Conservation (phyloP, 1,284 basidiomycete genomes). For the Ustilago curta region DNA sequence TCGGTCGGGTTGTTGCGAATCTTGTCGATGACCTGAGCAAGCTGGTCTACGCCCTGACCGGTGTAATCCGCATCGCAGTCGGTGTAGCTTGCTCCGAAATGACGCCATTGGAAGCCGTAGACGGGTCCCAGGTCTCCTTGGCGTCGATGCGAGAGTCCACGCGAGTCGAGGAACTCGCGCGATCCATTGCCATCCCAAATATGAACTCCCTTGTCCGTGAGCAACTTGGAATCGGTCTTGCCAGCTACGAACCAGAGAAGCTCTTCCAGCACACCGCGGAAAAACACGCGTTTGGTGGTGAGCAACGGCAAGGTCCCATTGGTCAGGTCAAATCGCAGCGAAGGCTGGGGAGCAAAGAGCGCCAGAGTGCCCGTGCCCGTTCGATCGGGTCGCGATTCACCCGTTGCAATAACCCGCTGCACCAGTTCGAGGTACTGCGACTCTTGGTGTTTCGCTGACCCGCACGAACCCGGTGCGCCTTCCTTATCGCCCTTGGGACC, state of each 20-base stretch:
- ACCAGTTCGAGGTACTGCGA: slow-evolving; percentile 66
- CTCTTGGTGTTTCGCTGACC: slow-evolving; percentile 56
- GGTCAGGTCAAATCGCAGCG: slow-evolving; percentile 57
- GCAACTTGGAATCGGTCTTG: slow-evolving; percentile 81
- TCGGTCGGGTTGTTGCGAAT: slow-evolving; percentile 95
- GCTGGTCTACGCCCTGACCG: slow-evolving; percentile 92
- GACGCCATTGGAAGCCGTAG: slow-evolving; percentile 98
- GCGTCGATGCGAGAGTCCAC: slow-evolving; percentile 84
- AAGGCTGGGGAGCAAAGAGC: slow-evolving; percentile 63
- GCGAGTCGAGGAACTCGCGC: slow-evolving; percentile 83
- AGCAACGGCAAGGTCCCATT: slow-evolving; percentile 79
- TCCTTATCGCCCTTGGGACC: slow-evolving; percentile 40
- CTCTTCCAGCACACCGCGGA: slow-evolving; percentile 91
- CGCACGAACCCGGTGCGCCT: slow-evolving; percentile 16
- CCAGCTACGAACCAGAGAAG: slow-evolving; percentile 94
- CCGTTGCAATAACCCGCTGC: slow-evolving; percentile 55
- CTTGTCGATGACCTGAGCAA: slow-evolving; percentile 86
- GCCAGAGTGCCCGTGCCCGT: slow-evolving; percentile 67
- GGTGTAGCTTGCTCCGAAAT: slow-evolving; percentile 91
- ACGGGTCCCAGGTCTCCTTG: slow-evolving; percentile 96
- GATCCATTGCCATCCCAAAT: slow-evolving; percentile 99
- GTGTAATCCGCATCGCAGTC: slow-evolving; percentile 82
- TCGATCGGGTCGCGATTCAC: slow-evolving; percentile 59
- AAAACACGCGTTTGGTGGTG: slow-evolving; percentile 94
- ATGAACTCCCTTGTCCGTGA: slow-evolving; percentile 86